These are phyloP conservation scores for Cenococcum geophilum DNA, from an alignment of 495 filamentous ascomycete genomes.

Conservation along the genomic window DNA sequence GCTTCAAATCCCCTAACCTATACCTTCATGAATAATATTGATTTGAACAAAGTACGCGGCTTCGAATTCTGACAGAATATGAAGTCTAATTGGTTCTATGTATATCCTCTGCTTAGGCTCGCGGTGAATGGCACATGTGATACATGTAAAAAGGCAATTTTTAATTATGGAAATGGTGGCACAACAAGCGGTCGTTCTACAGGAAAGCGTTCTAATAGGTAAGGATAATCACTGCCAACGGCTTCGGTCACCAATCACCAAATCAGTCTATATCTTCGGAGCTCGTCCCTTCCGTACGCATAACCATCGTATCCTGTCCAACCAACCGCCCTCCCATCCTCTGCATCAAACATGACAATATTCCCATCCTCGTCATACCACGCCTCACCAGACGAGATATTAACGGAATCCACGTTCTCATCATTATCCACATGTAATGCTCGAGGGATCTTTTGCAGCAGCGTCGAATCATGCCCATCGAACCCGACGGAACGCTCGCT, in stretches of 20 bases:
- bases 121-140: too few species aligned
- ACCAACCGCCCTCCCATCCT: neutral
- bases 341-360: constrained; percentile 17
- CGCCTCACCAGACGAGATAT: constrained; percentile 19
- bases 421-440: constrained; percentile 24
- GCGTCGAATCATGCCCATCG: constrained; percentile 17
- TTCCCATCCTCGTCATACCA: constrained; percentile 27
- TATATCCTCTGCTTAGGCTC: too few species aligned
- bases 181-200: too few species aligned
- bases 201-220: too few species aligned
- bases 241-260: neutral
- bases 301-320: constrained; percentile 1
- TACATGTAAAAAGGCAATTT: too few species aligned
- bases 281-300: neutral
- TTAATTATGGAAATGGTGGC: too few species aligned
- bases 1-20: too few species aligned
- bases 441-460: constrained; percentile 3
- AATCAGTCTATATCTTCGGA: neutral
- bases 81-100: too few species aligned
- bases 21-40: too few species aligned
- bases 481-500: constrained; percentile 12
- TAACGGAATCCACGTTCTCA: constrained; percentile 18
- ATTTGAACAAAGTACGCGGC: too few species aligned
- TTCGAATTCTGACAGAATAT: too few species aligned
- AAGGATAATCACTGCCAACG: neutral